Base-by-base conservation (phyloP, 768 basidiomycete species). In the Pleurotus salmoneostramineus region DNA sequence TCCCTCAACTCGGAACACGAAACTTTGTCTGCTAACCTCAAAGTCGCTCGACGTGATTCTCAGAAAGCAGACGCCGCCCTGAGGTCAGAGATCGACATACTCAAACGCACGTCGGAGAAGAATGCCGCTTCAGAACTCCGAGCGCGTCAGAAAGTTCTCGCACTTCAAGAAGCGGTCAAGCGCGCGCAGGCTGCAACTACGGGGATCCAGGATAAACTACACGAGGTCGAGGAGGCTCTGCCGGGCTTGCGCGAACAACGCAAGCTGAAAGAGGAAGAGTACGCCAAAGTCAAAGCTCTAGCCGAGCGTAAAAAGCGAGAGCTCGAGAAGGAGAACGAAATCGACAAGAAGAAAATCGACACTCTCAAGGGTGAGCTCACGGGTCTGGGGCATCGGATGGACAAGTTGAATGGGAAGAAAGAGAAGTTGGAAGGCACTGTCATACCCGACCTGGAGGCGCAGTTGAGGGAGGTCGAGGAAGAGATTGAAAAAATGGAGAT, bases 101-200 rank as follows among this genome's bases (percentile, higher is more conserved):
- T 95, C 55, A 91, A 89, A 68, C 83, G 91, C 3, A 83, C 91
- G 1, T 87, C 88, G 3, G 94, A 96, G 64, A 93, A 93, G 64
- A 83, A 89, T 56, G 74, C 81, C 0, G 78, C 83, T 0, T 80
- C 83, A 2, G 95, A 98, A 68, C 77, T 83, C 21, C 83, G 93
- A n/a, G 85, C 88, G 7, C 84, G 85, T 45, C 94, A 96, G 68
- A 95, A 93, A 63, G 84, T 89, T 7, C 79, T 94, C 8, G 91
- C 95, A 0, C 73, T 96, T 40, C 93, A 95, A 67, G 93, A 96
- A 66, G 89, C 93, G 2, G 86, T 89, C 10, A 93, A 91, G 65
- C 85, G 91, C 56, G 85, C 90, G 7, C 84, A 82, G 61, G 79
- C 83, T 5, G 83, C 56, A 69, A 85, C 68, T 63, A 71, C 63